Evolutionary conservation across 768 basidiomycete genomes (phyloP), one percentile per base, ranked within the genome.

Genomic region (Podaxis sp.): DNA sequence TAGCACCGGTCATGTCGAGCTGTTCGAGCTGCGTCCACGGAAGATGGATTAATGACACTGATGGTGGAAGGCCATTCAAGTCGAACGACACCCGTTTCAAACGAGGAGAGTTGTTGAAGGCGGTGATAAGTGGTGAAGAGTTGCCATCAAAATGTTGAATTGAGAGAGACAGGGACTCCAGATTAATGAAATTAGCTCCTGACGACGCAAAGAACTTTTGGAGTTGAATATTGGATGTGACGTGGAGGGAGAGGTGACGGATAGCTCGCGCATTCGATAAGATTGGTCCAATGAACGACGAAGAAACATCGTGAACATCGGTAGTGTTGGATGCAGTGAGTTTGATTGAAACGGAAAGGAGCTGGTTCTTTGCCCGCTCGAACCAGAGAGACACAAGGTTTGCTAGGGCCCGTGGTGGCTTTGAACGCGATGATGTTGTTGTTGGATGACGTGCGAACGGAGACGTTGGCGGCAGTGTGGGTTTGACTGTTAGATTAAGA

Each of bases 311-410:
- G 26, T 42, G 39, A 49, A 38, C 6, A 7, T 36, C 44, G 24
- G 54, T 38, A 4, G 61, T n/a, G 39, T 48, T 38, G n/a, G 4
- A 56, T 19, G 54, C 28, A 13, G 54, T 56, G n/a, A 62, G 53
- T 6, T 62, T 49, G 54, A 62, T 56, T 19, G 61, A 49, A 56
- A 62, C 54, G 30, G 61, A 62, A 22, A 62, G 61, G 33, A 62
- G 51, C 6, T 62, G 61, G 28, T 62, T 46, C 11, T 28, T 19
- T 17, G 61, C 53, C 8, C 61, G 53, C n/a, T 62, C 53, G 19
- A 62, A 62, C 53, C 54, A 62, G 12, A 62, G 61, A n/a, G 52
- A 55, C 51, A 54, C 61, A 7, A 62, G 46, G 36, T 51, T 49
- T 17, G 53, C 42, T 9, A 56, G 54, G 11, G 26, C 53, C 11